Conservation (phyloP, 2,329 filamentous ascomycete genomes). For the Sordariomycetes sp. region DNA sequence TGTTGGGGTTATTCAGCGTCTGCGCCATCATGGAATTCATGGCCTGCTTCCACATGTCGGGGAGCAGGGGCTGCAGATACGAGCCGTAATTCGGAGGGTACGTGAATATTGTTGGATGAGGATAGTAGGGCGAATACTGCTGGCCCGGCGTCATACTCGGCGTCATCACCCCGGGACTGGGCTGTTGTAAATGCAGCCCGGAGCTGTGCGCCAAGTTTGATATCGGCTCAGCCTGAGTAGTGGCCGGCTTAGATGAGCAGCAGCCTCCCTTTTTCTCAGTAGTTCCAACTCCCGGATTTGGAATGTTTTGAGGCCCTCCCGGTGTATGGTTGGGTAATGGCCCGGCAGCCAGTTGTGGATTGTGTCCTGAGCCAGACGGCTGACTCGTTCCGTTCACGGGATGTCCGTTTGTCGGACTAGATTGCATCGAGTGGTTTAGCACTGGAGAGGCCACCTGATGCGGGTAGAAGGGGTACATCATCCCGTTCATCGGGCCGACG, state of each 20-base stretch:
- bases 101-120: slow-evolving; percentile 20
- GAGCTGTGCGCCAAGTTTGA: background rate
- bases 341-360: background rate
- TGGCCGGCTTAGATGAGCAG: slow-evolving; percentile 13
- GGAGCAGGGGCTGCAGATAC: slow-evolving; percentile 39
- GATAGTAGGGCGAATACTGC: slow-evolving; percentile 1
- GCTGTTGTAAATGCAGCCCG: background rate
- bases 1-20: background rate
- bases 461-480: slow-evolving; percentile 18
- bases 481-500: slow-evolving; percentile 5
- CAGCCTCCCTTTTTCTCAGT: slow-evolving; percentile 13
- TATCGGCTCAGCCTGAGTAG: slow-evolving; percentile 10
- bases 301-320: background rate
- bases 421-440: slow-evolving; percentile 8
- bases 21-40: slow-evolving; percentile 20
- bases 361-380: slow-evolving; percentile 1
- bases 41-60: slow-evolving; percentile 36
- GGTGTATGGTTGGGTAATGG: background rate
- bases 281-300: background rate
- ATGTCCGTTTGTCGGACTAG: slow-evolving; percentile 11
- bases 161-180: background rate
- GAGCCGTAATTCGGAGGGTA: slow-evolving; percentile 42
- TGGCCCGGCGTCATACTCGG: background rate
- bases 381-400: slow-evolving; percentile 10
- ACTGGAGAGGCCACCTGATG: slow-evolving; percentile 14